Conservation (phyloP, 2,329 filamentous ascomycete genomes). For the Chaetothyriales sp. region DNA sequence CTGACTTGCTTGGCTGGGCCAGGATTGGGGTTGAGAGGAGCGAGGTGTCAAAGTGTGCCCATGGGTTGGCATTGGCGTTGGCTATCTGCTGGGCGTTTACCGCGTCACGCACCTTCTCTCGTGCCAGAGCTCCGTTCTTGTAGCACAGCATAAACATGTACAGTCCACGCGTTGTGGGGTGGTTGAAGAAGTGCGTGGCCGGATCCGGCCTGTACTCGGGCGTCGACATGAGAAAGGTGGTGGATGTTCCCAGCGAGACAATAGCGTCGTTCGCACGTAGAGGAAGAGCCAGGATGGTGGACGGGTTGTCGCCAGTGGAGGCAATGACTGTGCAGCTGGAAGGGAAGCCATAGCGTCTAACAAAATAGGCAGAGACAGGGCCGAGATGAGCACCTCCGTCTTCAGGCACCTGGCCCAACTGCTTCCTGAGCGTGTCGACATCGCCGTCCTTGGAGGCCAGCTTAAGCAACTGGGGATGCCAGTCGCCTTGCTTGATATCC, state of each 20-base stretch:
- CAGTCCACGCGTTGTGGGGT: slow-evolving; percentile 73
- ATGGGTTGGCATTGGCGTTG: slow-evolving; percentile 38
- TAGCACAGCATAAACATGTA: slow-evolving; percentile 99
- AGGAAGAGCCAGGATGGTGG: slow-evolving; percentile 82
- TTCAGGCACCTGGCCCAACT: slow-evolving; percentile 63
- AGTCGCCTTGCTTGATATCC: slow-evolving; percentile 63
- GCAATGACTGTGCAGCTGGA: slow-evolving; percentile 61
- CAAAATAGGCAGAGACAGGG: slow-evolving; percentile 62
- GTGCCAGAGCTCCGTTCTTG: slow-evolving; percentile 89
- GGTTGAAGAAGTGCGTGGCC: slow-evolving; percentile 94
- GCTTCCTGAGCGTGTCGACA: slow-evolving; percentile 51
- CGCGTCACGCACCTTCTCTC: slow-evolving; percentile 73
- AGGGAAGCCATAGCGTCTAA: slow-evolving; percentile 61
- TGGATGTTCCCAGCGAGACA: slow-evolving; percentile 85
- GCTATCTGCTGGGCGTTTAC: slow-evolving; percentile 43
- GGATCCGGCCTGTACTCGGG: slow-evolving; percentile 80
- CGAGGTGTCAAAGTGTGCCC: slow-evolving; percentile 65
- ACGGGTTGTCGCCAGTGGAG: slow-evolving; percentile 91
- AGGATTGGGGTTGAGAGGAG: slow-evolving; percentile 56
- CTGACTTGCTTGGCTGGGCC: slow-evolving; percentile 39
- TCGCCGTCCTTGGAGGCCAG: slow-evolving; percentile 56
- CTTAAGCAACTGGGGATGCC: slow-evolving; percentile 59
- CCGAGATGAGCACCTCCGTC: slow-evolving; percentile 74
- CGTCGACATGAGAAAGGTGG: slow-evolving; percentile 95
- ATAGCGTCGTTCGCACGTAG: slow-evolving; percentile 81